Conservation (phyloP, 139 green algal species). For the Nannochloris sp. region DNA sequence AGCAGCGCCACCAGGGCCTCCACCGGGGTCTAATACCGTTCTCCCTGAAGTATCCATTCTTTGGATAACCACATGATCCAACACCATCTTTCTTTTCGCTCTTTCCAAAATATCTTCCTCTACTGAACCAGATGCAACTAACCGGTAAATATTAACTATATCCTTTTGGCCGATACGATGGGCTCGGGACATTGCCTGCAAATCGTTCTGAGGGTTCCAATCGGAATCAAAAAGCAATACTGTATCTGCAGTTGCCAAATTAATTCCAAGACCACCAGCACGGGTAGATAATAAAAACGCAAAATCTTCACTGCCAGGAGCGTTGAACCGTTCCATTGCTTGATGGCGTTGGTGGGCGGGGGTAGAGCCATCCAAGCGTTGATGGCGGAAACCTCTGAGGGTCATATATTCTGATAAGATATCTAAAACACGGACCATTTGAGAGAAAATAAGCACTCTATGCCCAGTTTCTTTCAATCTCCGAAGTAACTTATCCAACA, state of each 20-base stretch:
- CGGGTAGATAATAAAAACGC: slow-evolving; percentile 91
- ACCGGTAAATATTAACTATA: slow-evolving; percentile 89
- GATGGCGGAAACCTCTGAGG: slow-evolving; percentile 73
- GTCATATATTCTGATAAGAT: slow-evolving; percentile 87
- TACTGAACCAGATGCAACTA: neutral
- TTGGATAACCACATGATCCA: slow-evolving; percentile 94
- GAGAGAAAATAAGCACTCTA: slow-evolving; percentile 85
- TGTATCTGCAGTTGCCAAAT: slow-evolving; percentile 79
- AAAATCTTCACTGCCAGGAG: slow-evolving; percentile 77
- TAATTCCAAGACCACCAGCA: slow-evolving; percentile 82
- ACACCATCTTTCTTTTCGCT: slow-evolving; percentile 94
- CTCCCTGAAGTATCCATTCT: slow-evolving; percentile 84
- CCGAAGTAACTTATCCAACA: slow-evolving; percentile 91
- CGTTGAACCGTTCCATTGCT: slow-evolving; percentile 97
- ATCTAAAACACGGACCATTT: slow-evolving; percentile 90
- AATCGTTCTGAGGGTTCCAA: slow-evolving; percentile 67
- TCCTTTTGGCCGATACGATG: slow-evolving; percentile 94
- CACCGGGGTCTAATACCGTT: slow-evolving; percentile 56
- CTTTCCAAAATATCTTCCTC: slow-evolving; percentile 11
- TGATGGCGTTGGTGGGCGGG: slow-evolving; percentile 60
- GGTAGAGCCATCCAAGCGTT: slow-evolving; percentile 89
- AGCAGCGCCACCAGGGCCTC: slow-evolving; percentile 18
- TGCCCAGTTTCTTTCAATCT: slow-evolving; percentile 76
- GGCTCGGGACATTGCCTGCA: slow-evolving; percentile 89
- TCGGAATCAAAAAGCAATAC: slow-evolving; percentile 76